phyloP scores from a whole-genome alignment of 1,139 yeast genomes.

The Hyphopichia buzzinii region DNA sequence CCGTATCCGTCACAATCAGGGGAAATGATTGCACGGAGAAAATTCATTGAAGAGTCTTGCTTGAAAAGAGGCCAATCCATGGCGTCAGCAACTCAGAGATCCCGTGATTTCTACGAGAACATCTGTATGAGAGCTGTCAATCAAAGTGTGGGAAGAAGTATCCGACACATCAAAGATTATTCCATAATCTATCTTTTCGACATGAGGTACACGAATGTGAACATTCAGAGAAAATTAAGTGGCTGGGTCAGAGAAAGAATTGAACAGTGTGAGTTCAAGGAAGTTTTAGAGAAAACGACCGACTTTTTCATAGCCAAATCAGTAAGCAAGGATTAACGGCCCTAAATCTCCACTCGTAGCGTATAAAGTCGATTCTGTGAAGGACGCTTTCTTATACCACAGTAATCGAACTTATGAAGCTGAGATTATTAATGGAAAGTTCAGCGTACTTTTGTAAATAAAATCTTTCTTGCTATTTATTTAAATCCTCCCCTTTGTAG shows the following conservation, averaged over 20 bases:
- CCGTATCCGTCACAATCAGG: slow-evolving; percentile 88
- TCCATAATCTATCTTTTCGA: slow-evolving; percentile 76
- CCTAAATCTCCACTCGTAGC: no score
- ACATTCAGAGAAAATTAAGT: slow-evolving; percentile 65
- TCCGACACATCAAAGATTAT: slow-evolving; percentile 79
- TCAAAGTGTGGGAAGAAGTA: slow-evolving; percentile 92
- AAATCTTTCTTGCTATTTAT: no score
- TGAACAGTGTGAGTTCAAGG: slow-evolving; percentile 7
- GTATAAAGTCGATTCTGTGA: no score
- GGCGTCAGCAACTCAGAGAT: slow-evolving; percentile 42
- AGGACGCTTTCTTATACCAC: no score
- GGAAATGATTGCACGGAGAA: slow-evolving; percentile 72
- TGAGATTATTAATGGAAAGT: no score
- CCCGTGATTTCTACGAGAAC: slow-evolving; percentile 73
- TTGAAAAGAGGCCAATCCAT: slow-evolving; percentile 38
- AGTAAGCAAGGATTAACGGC: slow-evolving; percentile 4
- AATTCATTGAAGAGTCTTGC: slow-evolving; percentile 55
- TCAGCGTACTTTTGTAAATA: no score
- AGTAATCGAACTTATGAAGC: no score
- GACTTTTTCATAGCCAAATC: slow-evolving; percentile 23
- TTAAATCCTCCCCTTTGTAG: no score
- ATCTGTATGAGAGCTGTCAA: slow-evolving; percentile 90
- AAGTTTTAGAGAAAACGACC: slow-evolving; percentile 18
- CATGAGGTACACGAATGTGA: slow-evolving; percentile 47
- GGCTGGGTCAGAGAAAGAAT: slow-evolving; percentile 67